Percentiles rank a stretch among this genome's conserved stretches.
Evolutionary conservation across 2,329 filamentous ascomycete species (phyloP).

Genomic region (Curvularia sp.): DNA sequence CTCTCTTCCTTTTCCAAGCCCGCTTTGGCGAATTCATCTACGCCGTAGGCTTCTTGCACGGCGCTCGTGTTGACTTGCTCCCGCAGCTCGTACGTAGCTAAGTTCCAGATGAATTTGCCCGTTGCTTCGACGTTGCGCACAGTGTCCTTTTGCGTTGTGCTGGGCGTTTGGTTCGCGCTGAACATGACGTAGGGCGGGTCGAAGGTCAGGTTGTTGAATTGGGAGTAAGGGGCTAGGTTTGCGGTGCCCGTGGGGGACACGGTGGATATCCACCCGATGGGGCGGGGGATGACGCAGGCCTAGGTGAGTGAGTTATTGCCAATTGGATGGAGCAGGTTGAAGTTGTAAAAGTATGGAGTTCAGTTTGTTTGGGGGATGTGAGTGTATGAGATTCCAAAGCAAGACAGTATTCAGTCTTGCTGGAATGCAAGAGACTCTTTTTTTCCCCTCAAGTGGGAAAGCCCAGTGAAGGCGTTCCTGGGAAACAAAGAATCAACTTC

Average conservation of each 20-base stretch:
- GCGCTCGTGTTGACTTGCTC: constrained; percentile 64
- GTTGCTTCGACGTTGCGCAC: constrained; percentile 64
- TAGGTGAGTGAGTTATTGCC: constrained; percentile 24
- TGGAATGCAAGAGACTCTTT: background rate
- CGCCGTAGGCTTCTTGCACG: constrained; percentile 57
- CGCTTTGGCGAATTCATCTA: constrained; percentile 64
- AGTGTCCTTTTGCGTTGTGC: constrained; percentile 61
- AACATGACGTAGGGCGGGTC: constrained; percentile 71
- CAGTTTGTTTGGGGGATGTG: background rate
- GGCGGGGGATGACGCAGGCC: constrained; percentile 66
- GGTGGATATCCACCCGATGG: constrained; percentile 70
- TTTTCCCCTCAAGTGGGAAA: background rate
- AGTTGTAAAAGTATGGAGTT: background rate
- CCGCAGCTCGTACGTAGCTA: constrained; percentile 64
- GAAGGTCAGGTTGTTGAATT: constrained; percentile 70
- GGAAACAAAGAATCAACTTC: background rate
- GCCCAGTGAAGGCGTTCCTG: background rate
- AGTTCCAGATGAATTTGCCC: constrained; percentile 65
- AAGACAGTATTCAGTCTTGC: background rate
- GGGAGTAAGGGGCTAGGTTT: constrained; percentile 67
- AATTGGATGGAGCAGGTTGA: background rate
- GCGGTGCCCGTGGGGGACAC: constrained; percentile 56
- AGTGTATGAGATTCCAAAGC: background rate
- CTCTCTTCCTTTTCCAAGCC: constrained; percentile 59
- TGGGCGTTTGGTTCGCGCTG: constrained; percentile 62